Conservation (phyloP, 345 rosid species). For the Mallotus nudiflorus region DNA sequence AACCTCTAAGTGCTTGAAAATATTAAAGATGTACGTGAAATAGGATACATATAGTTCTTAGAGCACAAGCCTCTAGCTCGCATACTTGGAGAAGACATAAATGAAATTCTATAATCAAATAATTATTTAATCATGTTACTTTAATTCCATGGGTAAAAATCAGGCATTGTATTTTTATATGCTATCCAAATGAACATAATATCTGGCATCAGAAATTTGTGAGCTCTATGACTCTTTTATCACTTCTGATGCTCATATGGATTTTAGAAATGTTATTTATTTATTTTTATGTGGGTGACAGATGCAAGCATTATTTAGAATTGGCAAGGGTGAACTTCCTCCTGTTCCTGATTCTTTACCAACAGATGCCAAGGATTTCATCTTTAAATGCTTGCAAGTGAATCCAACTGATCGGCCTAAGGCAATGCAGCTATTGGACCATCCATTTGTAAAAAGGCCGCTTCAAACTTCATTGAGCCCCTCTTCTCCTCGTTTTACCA, state of each 20-base stretch:
- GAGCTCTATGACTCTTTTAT: too few species aligned
- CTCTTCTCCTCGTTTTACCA: conserved; percentile 4
- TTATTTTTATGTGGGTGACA: conserved; percentile 7
- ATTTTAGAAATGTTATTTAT: neutral
- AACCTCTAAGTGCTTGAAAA: too few species aligned
- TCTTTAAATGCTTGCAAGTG: conserved; percentile 30
- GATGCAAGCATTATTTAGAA: conserved; percentile 34
- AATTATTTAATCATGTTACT: too few species aligned
- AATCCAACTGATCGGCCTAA: conserved; percentile 31
- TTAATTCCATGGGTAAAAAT: too few species aligned
- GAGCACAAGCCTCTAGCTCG: neutral
- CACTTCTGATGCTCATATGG: neutral
- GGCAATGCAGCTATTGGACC: conserved; percentile 23
- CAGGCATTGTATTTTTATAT: too few species aligned
- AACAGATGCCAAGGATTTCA: conserved; percentile 26
- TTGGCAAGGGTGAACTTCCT: conserved; percentile 35
- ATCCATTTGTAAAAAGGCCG: conserved; percentile 25
- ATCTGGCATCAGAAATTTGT: neutral
- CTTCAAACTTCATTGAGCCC: neutral
- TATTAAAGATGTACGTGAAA: neutral
- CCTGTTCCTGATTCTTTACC: conserved; percentile 24
- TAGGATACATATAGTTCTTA: neutral
- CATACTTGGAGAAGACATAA: too few species aligned
- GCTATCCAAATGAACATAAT: too few species aligned
- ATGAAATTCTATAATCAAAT: too few species aligned